A percentile compares a stretch with the other conserved stretches of the same genome.
Conservation (phyloP, 345 rosid species). For the Trapa bicornis region DNA sequence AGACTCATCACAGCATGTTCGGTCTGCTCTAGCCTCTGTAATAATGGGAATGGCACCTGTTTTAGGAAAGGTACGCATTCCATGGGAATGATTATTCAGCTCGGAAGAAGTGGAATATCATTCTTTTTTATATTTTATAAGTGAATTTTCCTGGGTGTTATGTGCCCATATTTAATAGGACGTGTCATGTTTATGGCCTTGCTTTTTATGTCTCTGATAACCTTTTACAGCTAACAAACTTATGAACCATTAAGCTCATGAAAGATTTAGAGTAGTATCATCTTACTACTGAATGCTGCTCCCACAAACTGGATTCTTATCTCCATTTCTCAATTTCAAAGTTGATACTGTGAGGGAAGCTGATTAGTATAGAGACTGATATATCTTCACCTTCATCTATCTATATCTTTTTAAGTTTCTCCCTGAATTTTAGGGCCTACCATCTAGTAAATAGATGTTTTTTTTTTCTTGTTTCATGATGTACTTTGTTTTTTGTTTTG, state of each 20-base stretch:
- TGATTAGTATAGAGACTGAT: background rate
- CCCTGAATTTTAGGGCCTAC: background rate
- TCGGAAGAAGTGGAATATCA: background rate
- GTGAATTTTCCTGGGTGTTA: background rate
- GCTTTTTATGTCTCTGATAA: background rate
- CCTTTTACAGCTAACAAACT: background rate
- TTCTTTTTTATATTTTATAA: background rate
- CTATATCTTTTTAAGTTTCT: background rate
- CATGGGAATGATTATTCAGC: background rate
- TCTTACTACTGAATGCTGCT: background rate
- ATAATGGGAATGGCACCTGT: slow-evolving; percentile 99
- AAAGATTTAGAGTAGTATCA: background rate
- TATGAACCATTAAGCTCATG: background rate
- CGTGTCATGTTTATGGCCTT: background rate
- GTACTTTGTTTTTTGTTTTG: slow-evolving; percentile 7
- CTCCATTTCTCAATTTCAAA: background rate
- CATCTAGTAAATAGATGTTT: background rate
- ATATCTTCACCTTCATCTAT: background rate
- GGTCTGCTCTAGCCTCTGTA: slow-evolving; percentile 95
- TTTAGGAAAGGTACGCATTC: slow-evolving; percentile 35
- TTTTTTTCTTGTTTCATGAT: background rate
- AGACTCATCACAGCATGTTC: slow-evolving; percentile 96
- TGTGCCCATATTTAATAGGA: background rate
- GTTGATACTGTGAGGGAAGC: background rate
- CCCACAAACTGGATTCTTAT: background rate